Base-by-base conservation (phyloP, 2,329 filamentous ascomycete genomes). In the Penicillium palitans region DNA sequence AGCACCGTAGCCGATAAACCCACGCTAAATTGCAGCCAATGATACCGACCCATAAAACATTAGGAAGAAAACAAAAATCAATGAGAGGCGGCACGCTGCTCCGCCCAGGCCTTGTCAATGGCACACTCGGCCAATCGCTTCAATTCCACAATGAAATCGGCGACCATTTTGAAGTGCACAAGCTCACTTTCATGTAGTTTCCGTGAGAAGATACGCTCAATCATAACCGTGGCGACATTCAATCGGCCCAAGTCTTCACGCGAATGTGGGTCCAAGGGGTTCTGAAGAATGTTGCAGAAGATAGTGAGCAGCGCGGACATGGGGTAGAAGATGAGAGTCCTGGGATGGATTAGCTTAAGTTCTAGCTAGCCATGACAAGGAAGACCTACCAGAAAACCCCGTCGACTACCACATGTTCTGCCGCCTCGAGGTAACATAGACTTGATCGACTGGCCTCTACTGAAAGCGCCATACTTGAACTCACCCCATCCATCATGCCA, bases 401-500 rank as follows among this genome's bases (percentile, higher is more conserved):
- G 1, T 77, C 74, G 0, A 76, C 72, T 1, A 85, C 66, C 0
- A 74, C 74, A 45, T 78, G 70, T 2, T 77, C 74, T 0, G 79
- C 76, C 0, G 74, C 73, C 25, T 75, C 70, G 3, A 85, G 63
- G 49, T 80, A 84, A 2, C 80, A 70, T 2, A 86, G 65, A 0
- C 82, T 84, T 0, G 83, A 83, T 5, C 84, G 79, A 61, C 82
- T 84, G 0, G 83, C 83, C 54, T 85, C 81, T 0, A 85, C 74
- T 0, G 82, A 80, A 2, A 86, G 67, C 1, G 79, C 79, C 15
- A 83, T 70, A 55, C 83, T 85, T 0, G 83, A 85, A 24, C 77
- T 78, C 0, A 85, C 74, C 0, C 80, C 80, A 15, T 80, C 76
- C 55, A 79, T 76, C 42, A 78, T 61, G 54, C 67, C 67, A 51